phyloP scores from a whole-genome alignment of 768 basidiomycete species.

The Ramaria rubella region DNA sequence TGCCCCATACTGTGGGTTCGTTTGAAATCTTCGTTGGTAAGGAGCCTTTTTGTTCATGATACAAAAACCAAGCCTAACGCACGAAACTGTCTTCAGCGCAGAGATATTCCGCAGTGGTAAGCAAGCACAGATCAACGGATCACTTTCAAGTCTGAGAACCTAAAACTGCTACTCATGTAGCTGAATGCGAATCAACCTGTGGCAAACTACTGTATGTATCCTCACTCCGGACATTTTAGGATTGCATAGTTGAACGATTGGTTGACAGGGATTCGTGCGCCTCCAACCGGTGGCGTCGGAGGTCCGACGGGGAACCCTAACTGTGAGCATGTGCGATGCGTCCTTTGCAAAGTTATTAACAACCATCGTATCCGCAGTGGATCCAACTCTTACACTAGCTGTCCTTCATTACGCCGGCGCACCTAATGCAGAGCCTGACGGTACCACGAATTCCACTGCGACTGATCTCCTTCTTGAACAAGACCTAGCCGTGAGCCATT shows the following conservation, averaged over 20 bases:
- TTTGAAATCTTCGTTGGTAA: neutral
- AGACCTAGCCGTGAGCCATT: slow-evolving; percentile 21
- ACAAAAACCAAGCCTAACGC: neutral
- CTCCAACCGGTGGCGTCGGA: neutral
- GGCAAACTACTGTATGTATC: slow-evolving; percentile 24
- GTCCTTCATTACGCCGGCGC: slow-evolving; percentile 40
- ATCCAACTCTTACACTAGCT: slow-evolving; percentile 30
- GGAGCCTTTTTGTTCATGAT: neutral
- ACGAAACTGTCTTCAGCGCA: slow-evolving; percentile 32
- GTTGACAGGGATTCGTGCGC: slow-evolving; percentile 12
- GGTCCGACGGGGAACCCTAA: neutral
- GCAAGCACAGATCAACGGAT: too few relatives aligned
- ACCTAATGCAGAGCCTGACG: slow-evolving; percentile 28
- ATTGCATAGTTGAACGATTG: neutral
- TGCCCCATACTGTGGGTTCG: neutral
- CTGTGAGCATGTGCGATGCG: neutral
- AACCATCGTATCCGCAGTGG: neutral
- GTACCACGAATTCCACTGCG: slow-evolving; percentile 15
- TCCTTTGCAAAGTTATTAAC: neutral
- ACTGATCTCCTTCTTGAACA: slow-evolving; percentile 26
- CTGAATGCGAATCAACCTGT: slow-evolving; percentile 30
- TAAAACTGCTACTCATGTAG: slow-evolving; percentile 22
- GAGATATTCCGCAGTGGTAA: slow-evolving; percentile 35
- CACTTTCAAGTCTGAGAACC: too few relatives aligned
- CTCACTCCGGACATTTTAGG: neutral